Base-by-base conservation (phyloP, 441 rosid genomes). In the Erodium moschatum region DNA sequence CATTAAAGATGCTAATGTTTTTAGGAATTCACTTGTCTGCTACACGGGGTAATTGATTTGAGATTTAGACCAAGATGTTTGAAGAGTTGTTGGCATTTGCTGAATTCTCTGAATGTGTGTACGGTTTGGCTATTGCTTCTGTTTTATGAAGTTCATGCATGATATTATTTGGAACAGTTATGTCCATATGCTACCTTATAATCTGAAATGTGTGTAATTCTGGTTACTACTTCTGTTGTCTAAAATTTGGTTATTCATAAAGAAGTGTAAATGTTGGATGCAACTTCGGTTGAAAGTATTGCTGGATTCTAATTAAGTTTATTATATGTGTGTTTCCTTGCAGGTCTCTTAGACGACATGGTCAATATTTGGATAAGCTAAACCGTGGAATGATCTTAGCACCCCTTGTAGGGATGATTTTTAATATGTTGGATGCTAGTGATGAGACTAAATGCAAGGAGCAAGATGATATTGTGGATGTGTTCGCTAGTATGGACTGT, bases 401-500 rank as follows among this genome's bases (percentile, higher is more conserved):
- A 54, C 99, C 97, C 67, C 80, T 95, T 29, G 92, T 87, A 21
- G 97, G 97, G 65, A 92, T 95, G 75, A 85, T 91, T 75, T 82
- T 90, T 80, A 95, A 91, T 85, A 82, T 95, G 75, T 76, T 90
- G 83, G 97, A 89, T 73, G 91, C 87, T 58, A 83, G 85, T 56
- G 67, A 66, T 33, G 86, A 73, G 66, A 70, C 76, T 13, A 79
- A 77, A 75, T 71, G 42, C 67, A 75, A 77, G 80, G 80, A 68
- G 48, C 82, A 79, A 66, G 88, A 87, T 70, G 92, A 91, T 73
- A 84, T 95, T 12, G 84, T 89, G 72, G 83, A 80, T 56, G 85
- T 85, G 20, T 91, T 95, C 65, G 91, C 93, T 33, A 87, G 90
- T 81, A 85, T 89, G 92, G 95, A 91, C 74, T 95, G 99, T 72